Conservation (phyloP, 805 yeast genomes). For the Henningerozyma blattae region DNA sequence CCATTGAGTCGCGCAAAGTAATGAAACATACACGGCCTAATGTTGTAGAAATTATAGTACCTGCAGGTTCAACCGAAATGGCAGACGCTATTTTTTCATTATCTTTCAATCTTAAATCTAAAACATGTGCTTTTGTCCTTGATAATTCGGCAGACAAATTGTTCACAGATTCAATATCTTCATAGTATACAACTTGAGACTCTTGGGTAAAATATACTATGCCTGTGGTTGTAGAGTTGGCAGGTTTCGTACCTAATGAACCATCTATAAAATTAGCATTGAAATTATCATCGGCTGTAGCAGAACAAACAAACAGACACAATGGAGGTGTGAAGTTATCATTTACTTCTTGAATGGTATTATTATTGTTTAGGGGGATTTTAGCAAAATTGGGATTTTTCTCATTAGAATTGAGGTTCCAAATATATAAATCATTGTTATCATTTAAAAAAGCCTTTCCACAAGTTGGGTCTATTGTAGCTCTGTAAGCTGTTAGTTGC, state of each 20-base stretch:
- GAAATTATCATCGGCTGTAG: slow-evolving; percentile 15
- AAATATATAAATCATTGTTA: slow-evolving; percentile 44
- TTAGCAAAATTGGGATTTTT: slow-evolving; percentile 31
- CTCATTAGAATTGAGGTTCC: slow-evolving; percentile 58
- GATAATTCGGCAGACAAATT: slow-evolving; percentile 19
- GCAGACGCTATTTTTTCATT: slow-evolving; percentile 45
- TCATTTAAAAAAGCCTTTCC: slow-evolving; percentile 39
- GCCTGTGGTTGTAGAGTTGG: too few species aligned
- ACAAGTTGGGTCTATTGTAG: slow-evolving; percentile 34
- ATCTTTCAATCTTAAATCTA: slow-evolving; percentile 14
- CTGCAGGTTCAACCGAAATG: slow-evolving; percentile 60
- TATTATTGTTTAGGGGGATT: slow-evolving; percentile 19
- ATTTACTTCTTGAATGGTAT: too few species aligned
- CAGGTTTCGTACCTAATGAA: too few species aligned
- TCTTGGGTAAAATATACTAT: slow-evolving; percentile 33
- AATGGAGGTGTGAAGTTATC: slow-evolving; percentile 9
- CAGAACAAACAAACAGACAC: slow-evolving; percentile 21
- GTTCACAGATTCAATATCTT: slow-evolving; percentile 42
- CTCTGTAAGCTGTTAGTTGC: slow-evolving; percentile 24
- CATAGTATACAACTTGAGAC: slow-evolving; percentile 59
- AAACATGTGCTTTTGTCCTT: slow-evolving; percentile 14
- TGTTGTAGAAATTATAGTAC: slow-evolving; percentile 59
- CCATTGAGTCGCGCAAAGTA: slow-evolving; percentile 53
- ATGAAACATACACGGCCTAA: slow-evolving; percentile 53
- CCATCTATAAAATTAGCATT: too few species aligned